Conservation (phyloP, 257 asterid genomes). For the Solanum ahanhuiri region DNA sequence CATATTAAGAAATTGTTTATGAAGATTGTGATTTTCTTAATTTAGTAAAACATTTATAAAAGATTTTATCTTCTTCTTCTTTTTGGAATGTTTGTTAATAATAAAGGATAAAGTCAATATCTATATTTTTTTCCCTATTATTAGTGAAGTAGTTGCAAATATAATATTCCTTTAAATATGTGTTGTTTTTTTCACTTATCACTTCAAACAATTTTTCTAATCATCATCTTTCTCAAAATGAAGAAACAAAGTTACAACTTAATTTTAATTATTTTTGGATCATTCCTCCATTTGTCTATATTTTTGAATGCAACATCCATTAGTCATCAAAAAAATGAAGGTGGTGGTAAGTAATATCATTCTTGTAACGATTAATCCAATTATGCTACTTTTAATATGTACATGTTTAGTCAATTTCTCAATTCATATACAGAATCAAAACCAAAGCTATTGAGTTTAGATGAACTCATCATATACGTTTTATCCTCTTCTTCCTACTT, state of each 20-base stretch:
- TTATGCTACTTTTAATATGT: background rate
- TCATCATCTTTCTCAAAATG: constrained; percentile 6
- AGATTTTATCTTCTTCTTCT: background rate
- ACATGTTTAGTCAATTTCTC: background rate
- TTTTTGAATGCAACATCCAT: constrained; percentile 18
- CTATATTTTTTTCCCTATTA: background rate
- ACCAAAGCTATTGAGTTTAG: background rate
- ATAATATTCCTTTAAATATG: background rate
- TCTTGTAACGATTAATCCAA: background rate
- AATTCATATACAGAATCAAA: background rate
- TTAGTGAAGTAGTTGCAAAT: background rate
- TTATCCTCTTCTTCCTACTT: background rate
- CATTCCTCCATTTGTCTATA: constrained; percentile 14
- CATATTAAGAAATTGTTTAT: background rate
- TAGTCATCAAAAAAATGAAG: constrained; percentile 36
- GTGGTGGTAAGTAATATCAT: constrained; percentile 15
- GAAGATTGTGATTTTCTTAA: background rate
- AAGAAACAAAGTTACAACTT: constrained; percentile 4
- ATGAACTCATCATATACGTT: background rate
- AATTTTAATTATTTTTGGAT: background rate
- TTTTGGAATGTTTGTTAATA: background rate
- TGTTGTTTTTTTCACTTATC: background rate
- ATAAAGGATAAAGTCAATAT: background rate
- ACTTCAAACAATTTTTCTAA: background rate
- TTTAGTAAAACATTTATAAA: background rate